phyloP scores from a whole-genome alignment of 2,329 filamentous ascomycete genomes.

The Xylaria sp. region DNA sequence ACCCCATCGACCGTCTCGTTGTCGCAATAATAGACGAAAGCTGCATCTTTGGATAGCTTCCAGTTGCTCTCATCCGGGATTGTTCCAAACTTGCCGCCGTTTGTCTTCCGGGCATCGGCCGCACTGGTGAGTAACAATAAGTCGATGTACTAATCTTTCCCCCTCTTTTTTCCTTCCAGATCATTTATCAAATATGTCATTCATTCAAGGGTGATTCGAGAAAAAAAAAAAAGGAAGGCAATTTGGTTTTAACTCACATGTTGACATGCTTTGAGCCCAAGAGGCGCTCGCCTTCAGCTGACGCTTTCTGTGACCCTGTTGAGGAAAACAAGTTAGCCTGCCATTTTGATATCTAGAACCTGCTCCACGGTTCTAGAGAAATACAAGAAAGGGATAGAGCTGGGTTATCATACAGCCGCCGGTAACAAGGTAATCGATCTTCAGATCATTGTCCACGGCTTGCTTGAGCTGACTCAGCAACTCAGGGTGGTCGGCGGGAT shows the following conservation, averaged over 20 bases:
- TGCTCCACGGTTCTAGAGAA: too few species aligned
- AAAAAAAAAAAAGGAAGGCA: too few species aligned
- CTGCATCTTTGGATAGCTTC: constrained; percentile 69
- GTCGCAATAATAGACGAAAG: constrained; percentile 87
- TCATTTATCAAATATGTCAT: too few species aligned
- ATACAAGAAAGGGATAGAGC: too few species aligned
- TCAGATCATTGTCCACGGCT: constrained; percentile 70
- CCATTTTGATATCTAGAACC: too few species aligned
- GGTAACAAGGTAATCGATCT: constrained; percentile 87
- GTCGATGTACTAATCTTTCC: too few species aligned
- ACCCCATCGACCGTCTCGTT: constrained; percentile 96
- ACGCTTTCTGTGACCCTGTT: constrained; percentile 87
- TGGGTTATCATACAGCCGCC: too few species aligned
- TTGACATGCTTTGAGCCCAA: constrained; percentile 81
- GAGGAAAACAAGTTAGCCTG: too few species aligned
- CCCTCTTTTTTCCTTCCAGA: too few species aligned
- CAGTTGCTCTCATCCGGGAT: constrained; percentile 79
- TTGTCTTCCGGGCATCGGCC: constrained; percentile 65
- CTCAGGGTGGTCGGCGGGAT: constrained; percentile 55
- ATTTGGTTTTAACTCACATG: too few species aligned
- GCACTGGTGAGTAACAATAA: too few species aligned
- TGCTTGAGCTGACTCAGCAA: constrained; percentile 63
- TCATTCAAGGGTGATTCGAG: too few species aligned
- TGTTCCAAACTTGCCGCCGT: constrained; percentile 80
- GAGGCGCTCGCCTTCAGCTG: constrained; percentile 79